A percentile compares a stretch with the other conserved stretches of the same genome.
Conservation (phyloP, 495 filamentous ascomycete genomes). For the Aspergillus panamensis region DNA sequence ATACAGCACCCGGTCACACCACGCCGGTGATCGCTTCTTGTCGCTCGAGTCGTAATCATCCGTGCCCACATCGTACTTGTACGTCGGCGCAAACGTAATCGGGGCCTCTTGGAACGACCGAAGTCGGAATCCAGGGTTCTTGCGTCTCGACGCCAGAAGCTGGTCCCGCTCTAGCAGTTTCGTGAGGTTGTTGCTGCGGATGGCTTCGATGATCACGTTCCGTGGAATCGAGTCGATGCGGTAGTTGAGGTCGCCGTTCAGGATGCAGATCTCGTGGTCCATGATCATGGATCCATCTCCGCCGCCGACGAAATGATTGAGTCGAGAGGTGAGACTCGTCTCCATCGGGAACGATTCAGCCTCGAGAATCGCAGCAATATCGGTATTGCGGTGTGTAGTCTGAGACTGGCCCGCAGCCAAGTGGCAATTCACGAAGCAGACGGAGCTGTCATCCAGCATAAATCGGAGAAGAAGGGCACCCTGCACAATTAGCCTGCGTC, state of each 20-base stretch:
- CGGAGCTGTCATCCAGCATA: constrained; percentile 81
- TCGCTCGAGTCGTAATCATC: constrained; percentile 92
- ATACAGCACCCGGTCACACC: constrained; percentile 92
- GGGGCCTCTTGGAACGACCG: constrained; percentile 80
- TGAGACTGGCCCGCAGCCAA: constrained; percentile 89
- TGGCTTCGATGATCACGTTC: constrained; percentile 79
- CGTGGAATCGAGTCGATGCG: constrained; percentile 96
- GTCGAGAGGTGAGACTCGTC: constrained; percentile 52
- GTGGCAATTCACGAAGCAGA: constrained; percentile 98
- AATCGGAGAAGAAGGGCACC: constrained; percentile 91
- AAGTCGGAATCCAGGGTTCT: constrained; percentile 84
- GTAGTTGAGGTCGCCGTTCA: constrained; percentile 97
- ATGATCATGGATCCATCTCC: constrained; percentile 95
- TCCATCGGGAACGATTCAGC: constrained; percentile 66
- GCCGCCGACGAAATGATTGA: constrained; percentile 79
- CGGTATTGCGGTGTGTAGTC: constrained; percentile 86
- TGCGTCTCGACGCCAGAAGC: constrained; percentile 75
- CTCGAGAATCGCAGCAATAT: constrained; percentile 88
- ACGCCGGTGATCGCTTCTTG: constrained; percentile 92
- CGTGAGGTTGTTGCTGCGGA: constrained; percentile 72
- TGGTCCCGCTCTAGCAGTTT: constrained; percentile 96
- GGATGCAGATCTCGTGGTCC: constrained; percentile 92
- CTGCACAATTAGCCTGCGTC: constrained; percentile 32
- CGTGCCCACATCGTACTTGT: constrained; percentile 96
- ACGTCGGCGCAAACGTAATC: constrained; percentile 91